Evolutionary conservation across 163 green algal species (phyloP).

Genomic region (Prototheca wickerhamii): DNA sequence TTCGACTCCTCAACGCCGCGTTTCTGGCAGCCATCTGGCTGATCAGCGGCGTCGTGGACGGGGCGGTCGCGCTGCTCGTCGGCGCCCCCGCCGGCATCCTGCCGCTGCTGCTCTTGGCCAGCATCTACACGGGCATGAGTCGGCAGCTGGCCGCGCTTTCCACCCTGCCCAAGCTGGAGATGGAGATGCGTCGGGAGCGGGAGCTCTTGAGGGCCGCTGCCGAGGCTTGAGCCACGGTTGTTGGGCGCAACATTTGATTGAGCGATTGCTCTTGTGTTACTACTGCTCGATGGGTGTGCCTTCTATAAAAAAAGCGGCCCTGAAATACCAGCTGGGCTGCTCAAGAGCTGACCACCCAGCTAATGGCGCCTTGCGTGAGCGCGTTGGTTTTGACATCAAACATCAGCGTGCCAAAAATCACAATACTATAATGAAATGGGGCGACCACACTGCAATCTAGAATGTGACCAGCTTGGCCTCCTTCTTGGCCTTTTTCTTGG

Average conservation of each 20-base stretch:
- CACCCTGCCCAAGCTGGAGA: neutral
- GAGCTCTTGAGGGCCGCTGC: neutral
- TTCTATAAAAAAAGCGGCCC: too few relatives aligned
- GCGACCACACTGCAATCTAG: too few relatives aligned
- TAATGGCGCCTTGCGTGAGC: too few relatives aligned
- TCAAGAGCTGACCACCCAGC: too few relatives aligned
- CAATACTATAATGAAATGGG: too few relatives aligned
- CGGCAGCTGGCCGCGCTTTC: conserved; percentile 1
- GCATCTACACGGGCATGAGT: neutral
- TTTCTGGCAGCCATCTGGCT: conserved; percentile 17
- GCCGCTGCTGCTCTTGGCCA: conserved; percentile 26
- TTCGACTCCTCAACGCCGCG: conserved; percentile 25
- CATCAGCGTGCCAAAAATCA: too few relatives aligned
- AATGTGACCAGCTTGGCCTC: too few relatives aligned
- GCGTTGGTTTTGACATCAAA: too few relatives aligned
- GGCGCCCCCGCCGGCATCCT: conserved; percentile 15
- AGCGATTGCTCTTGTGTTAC: neutral
- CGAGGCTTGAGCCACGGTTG: neutral
- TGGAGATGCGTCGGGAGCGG: neutral
- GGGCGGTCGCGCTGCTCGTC: conserved; percentile 1
- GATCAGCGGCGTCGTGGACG: conserved; percentile 4
- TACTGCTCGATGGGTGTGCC: neutral
- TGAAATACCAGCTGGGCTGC: too few relatives aligned
- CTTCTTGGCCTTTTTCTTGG: too few relatives aligned
- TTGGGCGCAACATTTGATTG: neutral